A percentile compares a stretch with the other conserved stretches of the same genome.
phyloP scores from a whole-genome alignment of 768 basidiomycete species.

The Kwoniella newhampshirensis region DNA sequence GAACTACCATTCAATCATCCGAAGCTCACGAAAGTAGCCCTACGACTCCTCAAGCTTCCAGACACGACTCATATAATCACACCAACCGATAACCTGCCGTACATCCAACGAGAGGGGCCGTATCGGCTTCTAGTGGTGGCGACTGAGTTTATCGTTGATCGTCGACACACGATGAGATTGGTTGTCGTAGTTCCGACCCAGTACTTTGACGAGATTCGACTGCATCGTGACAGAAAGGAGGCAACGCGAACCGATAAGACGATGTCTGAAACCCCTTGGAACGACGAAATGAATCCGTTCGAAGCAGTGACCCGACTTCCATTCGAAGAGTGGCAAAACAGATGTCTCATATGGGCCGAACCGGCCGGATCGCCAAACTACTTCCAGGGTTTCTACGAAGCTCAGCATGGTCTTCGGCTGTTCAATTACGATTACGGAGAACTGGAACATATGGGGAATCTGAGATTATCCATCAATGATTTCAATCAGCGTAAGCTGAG shows the following conservation, averaged over 20 bases:
- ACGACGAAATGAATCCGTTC: slow-evolving; percentile 5
- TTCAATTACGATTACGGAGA: not conserved
- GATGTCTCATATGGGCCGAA: slow-evolving; percentile 4
- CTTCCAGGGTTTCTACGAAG: slow-evolving; percentile 11
- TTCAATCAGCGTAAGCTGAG: slow-evolving; percentile 7
- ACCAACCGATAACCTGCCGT: not conserved
- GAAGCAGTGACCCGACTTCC: not conserved
- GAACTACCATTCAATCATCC: slow-evolving; percentile 8
- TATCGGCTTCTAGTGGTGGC: slow-evolving; percentile 4
- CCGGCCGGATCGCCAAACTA: not conserved
- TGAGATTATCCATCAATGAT: slow-evolving; percentile 1
- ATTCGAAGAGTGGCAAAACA: not conserved
- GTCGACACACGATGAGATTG: not conserved
- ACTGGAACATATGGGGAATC: not conserved
- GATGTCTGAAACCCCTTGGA: too few species aligned
- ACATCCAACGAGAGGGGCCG: slow-evolving; percentile 1
- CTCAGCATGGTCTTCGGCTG: slow-evolving; percentile 6
- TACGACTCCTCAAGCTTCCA: not conserved
- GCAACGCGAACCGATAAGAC: not conserved
- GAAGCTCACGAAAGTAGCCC: not conserved
- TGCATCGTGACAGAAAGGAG: not conserved
- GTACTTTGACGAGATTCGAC: not conserved
- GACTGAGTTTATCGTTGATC: slow-evolving; percentile 6
- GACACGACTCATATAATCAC: slow-evolving; percentile 3
- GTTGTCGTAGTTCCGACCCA: slow-evolving; percentile 1